A percentile compares a stretch with the other conserved stretches of the same genome.
Conservation (phyloP, 805 yeast genomes). For the Suhomyces tanzawaensis region DNA sequence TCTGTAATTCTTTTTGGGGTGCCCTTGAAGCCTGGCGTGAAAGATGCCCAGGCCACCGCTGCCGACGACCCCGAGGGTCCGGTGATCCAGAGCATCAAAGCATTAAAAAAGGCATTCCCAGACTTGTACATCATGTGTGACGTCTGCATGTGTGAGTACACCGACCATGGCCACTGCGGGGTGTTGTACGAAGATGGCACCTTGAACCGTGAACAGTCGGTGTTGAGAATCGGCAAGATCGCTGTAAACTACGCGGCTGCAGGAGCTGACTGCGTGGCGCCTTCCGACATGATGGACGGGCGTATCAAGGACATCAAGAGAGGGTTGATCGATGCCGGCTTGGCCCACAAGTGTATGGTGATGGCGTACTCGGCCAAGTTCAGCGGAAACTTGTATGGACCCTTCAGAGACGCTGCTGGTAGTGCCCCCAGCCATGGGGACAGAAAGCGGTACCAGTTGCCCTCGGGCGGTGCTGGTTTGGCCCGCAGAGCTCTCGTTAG, state of each 20-base stretch:
- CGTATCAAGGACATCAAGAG: slow-evolving; percentile 82
- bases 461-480: slow-evolving; percentile 87
- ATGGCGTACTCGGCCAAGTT: slow-evolving; percentile 96
- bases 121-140: slow-evolving; percentile 86
- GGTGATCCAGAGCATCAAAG: slow-evolving; percentile 75
- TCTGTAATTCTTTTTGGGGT: slow-evolving; percentile 93
- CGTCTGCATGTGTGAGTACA: slow-evolving; percentile 95
- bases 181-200: slow-evolving; percentile 82
- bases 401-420: slow-evolving; percentile 97
- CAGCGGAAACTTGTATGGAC: slow-evolving; percentile 88
- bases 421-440: slow-evolving; percentile 88
- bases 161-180: slow-evolving; percentile 98
- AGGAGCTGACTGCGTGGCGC: slow-evolving; percentile 95
- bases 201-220: slow-evolving; percentile 71
- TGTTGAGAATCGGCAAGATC: slow-evolving; percentile 84
- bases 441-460: slow-evolving; percentile 89
- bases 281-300: slow-evolving; percentile 98
- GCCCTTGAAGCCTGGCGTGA: slow-evolving; percentile 68
- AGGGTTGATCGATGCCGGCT: slow-evolving; percentile 74
- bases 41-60: slow-evolving; percentile 79
- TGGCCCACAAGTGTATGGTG: slow-evolving; percentile 85
- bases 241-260: slow-evolving; percentile 95
- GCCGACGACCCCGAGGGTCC: slow-evolving; percentile 98
- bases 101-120: slow-evolving; percentile 67
- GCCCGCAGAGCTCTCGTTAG: slow-evolving; percentile 88